These are phyloP conservation scores for Ophiocordyceps sinensis DNA, from an alignment of 2,329 filamentous ascomycete species.

Conservation along the genomic window DNA sequence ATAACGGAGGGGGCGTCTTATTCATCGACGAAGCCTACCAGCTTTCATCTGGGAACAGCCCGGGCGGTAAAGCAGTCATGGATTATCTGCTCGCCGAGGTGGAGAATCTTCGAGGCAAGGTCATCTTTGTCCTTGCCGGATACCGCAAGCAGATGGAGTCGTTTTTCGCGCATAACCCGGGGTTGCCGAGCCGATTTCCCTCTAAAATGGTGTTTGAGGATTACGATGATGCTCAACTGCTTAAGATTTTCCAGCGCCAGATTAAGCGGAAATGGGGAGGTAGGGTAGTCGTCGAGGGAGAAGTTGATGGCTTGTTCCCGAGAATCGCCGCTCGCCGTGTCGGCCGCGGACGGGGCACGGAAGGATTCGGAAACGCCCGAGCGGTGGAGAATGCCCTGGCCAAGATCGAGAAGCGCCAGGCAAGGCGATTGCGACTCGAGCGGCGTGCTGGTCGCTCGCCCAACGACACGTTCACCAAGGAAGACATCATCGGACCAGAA, in stretches of 20 bases:
- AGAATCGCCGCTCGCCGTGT: slow-evolving; percentile 48
- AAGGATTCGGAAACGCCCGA: slow-evolving; percentile 62
- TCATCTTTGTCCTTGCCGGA: slow-evolving; percentile 60
- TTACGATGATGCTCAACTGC: slow-evolving; percentile 51
- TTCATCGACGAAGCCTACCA: slow-evolving; percentile 78
- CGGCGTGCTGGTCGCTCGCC: slow-evolving; percentile 23
- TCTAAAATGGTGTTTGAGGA: slow-evolving; percentile 52
- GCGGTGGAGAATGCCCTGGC: slow-evolving; percentile 48
- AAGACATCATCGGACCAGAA: slow-evolving; percentile 60
- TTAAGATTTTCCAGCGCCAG: slow-evolving; percentile 40
- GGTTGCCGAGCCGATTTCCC: slow-evolving; percentile 55
- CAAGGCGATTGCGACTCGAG: slow-evolving; percentile 35
- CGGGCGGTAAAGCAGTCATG: slow-evolving; percentile 45
- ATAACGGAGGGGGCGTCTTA: slow-evolving; percentile 49
- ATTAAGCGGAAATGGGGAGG: slow-evolving; percentile 38
- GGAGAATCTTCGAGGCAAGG: slow-evolving; percentile 54
- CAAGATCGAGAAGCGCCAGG: slow-evolving; percentile 42
- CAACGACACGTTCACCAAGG: slow-evolving; percentile 46
- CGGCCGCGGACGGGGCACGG: slow-evolving; percentile 44
- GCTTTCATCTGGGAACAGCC: slow-evolving; percentile 42
- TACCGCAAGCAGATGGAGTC: slow-evolving; percentile 63
- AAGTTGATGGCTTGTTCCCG: slow-evolving; percentile 43
- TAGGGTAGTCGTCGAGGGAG: slow-evolving; percentile 45
- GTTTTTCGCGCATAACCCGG: slow-evolving; percentile 62
- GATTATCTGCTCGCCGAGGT: slow-evolving; percentile 60